Base-by-base conservation (phyloP, 2,329 filamentous ascomycete genomes). In the Nemania sp. region DNA sequence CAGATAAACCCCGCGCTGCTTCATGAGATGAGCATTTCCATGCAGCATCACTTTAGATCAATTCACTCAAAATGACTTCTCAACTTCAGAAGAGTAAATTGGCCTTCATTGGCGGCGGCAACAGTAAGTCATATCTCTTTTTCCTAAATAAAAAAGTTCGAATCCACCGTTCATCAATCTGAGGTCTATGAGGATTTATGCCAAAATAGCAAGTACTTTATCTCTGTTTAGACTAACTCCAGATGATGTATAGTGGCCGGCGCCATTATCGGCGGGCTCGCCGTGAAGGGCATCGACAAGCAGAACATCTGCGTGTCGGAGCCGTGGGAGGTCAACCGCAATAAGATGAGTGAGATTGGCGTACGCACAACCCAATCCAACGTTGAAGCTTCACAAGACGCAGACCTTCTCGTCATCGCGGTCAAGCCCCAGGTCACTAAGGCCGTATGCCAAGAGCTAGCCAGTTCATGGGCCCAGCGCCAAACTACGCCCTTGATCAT, bases 381-480 rank as follows among this genome's bases (percentile, higher is more conserved):
- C 75, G 74, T 77, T 70, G 84, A 85, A 64, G 83, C 83, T 11
- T 78, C 81, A 3, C 57, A 70, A 0, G 79, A 79, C 52, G 83
- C 84, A 13, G 82, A 85, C 65, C 77, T 86, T 5, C 77, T 85
- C 65, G 81, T 86, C 71, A 77, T 86, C 43, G 82, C 84, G 65
- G 84, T 86, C 68, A 86, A 86, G 81, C 84, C 84, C 6, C 84
- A 86, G 75, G 82, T 86, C 54, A 78, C 83, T 60, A 80, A 82
- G 79, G 74, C 72, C 22, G 84, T 84, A 18, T 85, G 83, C 77
- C 77, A 80, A 69, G 84, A 86, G 75, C 79, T 85, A 15, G 82
- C 77, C n/a, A 76, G 72, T 8, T 78, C 80, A 0, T 83, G 81
- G 80, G 70, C 76, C 1, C 66, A 70, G 5, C 76, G 77, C 38